Percentiles rank a stretch among this genome's conserved stretches.
Evolutionary conservation across 177 flowering plant species (phyloP).

Genomic region (Vitis hybrid): DNA sequence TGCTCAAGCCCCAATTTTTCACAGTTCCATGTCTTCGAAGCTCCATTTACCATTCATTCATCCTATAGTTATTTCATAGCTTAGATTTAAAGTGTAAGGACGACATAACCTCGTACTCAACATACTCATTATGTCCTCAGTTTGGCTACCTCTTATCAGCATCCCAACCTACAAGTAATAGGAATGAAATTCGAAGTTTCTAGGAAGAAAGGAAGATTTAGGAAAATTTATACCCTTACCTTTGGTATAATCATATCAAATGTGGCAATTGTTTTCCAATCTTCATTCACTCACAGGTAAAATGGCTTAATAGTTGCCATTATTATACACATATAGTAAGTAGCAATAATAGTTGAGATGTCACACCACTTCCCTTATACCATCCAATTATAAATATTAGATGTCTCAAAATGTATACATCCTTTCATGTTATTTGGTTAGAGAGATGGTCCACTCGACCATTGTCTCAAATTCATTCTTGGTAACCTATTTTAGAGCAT

Average conservation of each 20-base stretch:
- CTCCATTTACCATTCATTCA: constrained; percentile 75
- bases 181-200: not conserved
- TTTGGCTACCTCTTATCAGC: constrained; percentile 79
- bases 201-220: not conserved
- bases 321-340: constrained; percentile 4
- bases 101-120: constrained; percentile 48
- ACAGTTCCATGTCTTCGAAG: constrained; percentile 79
- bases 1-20: constrained; percentile 70
- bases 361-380: not conserved
- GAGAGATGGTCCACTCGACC: constrained; percentile 55
- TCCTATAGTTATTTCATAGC: too few species aligned
- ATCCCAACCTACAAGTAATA: constrained; percentile 56
- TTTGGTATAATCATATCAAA: constrained; percentile 76
- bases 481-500: constrained; percentile 51
- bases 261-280: constrained; percentile 79
- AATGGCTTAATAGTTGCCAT: constrained; percentile 78
- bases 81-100: too few species aligned
- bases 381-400: too few species aligned
- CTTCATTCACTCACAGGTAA: constrained; percentile 60
- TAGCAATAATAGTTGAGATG: not conserved
- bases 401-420: constrained; percentile 3
- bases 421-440: constrained; percentile 81
- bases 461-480: constrained; percentile 44
- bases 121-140: constrained; percentile 65
- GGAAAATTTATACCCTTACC: constrained; percentile 32